These are phyloP conservation scores for Fusarium abutilonis DNA, from an alignment of 2,329 filamentous ascomycete genomes.

Conservation along the genomic window DNA sequence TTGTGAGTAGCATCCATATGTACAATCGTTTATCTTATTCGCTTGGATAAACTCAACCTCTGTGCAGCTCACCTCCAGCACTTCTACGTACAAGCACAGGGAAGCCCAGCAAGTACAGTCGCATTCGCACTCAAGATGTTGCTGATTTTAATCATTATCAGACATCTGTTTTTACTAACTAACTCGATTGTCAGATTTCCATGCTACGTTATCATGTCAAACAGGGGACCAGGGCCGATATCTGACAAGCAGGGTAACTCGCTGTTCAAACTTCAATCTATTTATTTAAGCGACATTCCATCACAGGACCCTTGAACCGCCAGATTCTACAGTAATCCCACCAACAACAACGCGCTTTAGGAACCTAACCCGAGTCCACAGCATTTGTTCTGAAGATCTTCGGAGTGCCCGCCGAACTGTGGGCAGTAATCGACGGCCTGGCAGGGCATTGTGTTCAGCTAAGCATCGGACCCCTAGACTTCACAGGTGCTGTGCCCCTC, in stretches of 20 bases:
- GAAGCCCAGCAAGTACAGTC: no score
- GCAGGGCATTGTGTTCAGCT: conserved; percentile 10
- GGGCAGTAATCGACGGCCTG: conserved; percentile 2
- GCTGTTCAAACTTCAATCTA: not conserved
- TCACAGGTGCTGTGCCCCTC: conserved; percentile 20
- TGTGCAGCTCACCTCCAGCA: not conserved
- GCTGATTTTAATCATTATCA: conserved; percentile 21
- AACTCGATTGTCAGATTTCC: conserved; percentile 38
- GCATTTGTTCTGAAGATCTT: conserved; percentile 28
- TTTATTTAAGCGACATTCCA: conserved; percentile 24
- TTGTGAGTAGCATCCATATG: not conserved
- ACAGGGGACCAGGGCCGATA: conserved; percentile 25
- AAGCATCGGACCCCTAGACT: conserved; percentile 4
- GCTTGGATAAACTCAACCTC: conserved; percentile 6
- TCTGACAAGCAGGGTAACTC: conserved; percentile 31
- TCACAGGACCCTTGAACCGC: conserved; percentile 28
- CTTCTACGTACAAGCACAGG: not conserved
- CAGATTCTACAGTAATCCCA: conserved; percentile 31
- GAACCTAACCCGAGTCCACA: conserved; percentile 31
- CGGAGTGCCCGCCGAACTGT: conserved; percentile 17
- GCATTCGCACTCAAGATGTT: not conserved
- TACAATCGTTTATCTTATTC: not conserved
- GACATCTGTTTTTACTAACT: conserved; percentile 4
- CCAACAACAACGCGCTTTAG: conserved; percentile 31
- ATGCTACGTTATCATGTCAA: conserved; percentile 35